Evolutionary conservation across 371 early-diverging fungal species (phyloP).

Genomic region (Zancudomyces culisetae): DNA sequence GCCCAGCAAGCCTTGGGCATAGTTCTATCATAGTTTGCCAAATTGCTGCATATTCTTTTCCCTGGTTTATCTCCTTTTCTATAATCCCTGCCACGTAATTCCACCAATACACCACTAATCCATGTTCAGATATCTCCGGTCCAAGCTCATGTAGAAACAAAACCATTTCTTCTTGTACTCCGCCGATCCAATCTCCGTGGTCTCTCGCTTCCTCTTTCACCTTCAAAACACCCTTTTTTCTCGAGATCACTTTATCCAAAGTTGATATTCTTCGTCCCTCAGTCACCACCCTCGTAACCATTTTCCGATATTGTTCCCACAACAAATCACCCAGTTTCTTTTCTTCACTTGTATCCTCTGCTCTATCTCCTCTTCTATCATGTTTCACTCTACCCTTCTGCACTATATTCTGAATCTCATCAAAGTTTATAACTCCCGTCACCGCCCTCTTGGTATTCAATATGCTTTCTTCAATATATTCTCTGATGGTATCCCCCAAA

Average conservation of each 20-base stretch:
- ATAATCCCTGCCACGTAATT: neutral
- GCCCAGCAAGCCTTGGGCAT: neutral
- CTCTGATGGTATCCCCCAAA: neutral
- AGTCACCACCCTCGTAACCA: neutral
- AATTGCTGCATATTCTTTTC: neutral
- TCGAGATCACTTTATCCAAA: neutral
- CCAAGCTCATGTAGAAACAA: neutral
- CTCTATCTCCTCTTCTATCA: too few relatives aligned
- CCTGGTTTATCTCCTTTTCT: neutral
- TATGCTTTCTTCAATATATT: neutral
- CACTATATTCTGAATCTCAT: neutral
- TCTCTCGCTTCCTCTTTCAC: neutral
- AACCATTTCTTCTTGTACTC: neutral
- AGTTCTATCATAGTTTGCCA: neutral
- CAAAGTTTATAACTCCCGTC: neutral
- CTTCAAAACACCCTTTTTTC: neutral
- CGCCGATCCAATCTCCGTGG: neutral
- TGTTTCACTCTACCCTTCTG: too few relatives aligned
- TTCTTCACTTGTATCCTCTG: neutral
- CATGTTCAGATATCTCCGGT: neutral
- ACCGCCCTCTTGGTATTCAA: neutral
- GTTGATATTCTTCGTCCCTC: neutral
- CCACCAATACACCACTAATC: neutral
- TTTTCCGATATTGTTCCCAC: neutral
- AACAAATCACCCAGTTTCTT: neutral